phyloP scores from a whole-genome alignment of 2,329 filamentous ascomycete species.

The Colletotrichum filicis region DNA sequence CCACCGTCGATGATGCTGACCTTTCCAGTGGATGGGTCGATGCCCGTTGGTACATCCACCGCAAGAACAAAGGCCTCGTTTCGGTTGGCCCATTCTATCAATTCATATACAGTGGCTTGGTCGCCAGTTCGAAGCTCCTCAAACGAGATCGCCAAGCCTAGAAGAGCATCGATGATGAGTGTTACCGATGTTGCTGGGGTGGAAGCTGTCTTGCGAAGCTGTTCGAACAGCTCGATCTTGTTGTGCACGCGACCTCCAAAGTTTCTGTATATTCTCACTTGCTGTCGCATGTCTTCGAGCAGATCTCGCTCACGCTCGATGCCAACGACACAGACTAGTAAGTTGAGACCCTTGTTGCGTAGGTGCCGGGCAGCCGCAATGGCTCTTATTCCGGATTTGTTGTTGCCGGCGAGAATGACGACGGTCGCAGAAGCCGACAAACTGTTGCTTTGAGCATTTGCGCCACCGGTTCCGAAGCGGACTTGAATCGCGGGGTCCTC shows the following conservation, averaged over 20 bases:
- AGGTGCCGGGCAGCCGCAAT: conserved; percentile 89
- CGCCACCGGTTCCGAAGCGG: conserved; percentile 55
- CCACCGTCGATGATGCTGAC: conserved; percentile 77
- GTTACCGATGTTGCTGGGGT: conserved; percentile 66
- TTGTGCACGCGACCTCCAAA: conserved; percentile 79
- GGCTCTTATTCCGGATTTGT: conserved; percentile 86
- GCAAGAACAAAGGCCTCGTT: conserved; percentile 85
- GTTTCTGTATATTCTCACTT: conserved; percentile 85
- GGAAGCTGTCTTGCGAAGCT: conserved; percentile 58
- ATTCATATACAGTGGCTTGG: conserved; percentile 84
- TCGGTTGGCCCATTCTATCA: conserved; percentile 94
- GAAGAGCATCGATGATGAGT: conserved; percentile 87
- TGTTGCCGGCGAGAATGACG: conserved; percentile 93
- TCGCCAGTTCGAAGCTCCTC: conserved; percentile 87
- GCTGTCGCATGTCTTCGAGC: conserved; percentile 81
- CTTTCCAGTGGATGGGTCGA: conserved; percentile 81
- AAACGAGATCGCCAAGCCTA: conserved; percentile 88
- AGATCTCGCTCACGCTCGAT: conserved; percentile 86
- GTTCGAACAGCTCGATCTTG: conserved; percentile 71
- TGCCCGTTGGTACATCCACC: conserved; percentile 90
- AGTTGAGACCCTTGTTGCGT: conserved; percentile 82
- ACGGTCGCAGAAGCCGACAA: conserved; percentile 50
- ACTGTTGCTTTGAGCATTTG: conserved; percentile 41
- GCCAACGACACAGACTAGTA: conserved; percentile 86
- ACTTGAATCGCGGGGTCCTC: conserved; percentile 70